Percentiles rank a stretch among this genome's conserved stretches.
phyloP scores from a whole-genome alignment of 2,329 filamentous ascomycete species.

The Arthrobotrys megalospora region DNA sequence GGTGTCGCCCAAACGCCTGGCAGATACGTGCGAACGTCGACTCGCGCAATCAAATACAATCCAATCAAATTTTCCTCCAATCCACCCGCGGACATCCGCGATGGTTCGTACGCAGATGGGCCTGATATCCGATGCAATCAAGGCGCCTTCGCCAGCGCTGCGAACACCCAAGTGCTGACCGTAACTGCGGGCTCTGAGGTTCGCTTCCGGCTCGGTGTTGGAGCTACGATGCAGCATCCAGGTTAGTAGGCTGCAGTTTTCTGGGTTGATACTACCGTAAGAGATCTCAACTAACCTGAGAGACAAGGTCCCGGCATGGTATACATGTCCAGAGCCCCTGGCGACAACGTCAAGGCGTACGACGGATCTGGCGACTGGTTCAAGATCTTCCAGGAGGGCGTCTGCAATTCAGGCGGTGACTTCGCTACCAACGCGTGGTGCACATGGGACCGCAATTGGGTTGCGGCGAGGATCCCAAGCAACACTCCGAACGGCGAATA shows the following conservation, averaged over 20 bases:
- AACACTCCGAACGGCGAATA: slow-evolving; percentile 13
- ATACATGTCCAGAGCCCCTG: slow-evolving; percentile 69
- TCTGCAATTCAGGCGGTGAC: slow-evolving; percentile 12
- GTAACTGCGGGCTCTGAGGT: slow-evolving; percentile 34
- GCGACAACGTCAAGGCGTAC: slow-evolving; percentile 66
- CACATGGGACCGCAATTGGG: slow-evolving; percentile 7
- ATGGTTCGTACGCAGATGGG: slow-evolving; percentile 62
- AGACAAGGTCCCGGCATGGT: slow-evolving; percentile 35
- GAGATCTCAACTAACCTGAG: neutral
- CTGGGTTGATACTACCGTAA: neutral
- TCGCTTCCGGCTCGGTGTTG: slow-evolving; percentile 22
- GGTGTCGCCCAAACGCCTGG: slow-evolving; percentile 58
- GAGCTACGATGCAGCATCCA: slow-evolving; percentile 41
- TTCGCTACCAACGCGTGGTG: slow-evolving; percentile 34
- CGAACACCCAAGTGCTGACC: slow-evolving; percentile 16
- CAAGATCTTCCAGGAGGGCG: slow-evolving; percentile 68
- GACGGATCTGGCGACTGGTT: slow-evolving; percentile 69
- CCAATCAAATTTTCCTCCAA: slow-evolving; percentile 65
- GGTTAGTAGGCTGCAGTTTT: neutral
- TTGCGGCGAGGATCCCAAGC: neutral
- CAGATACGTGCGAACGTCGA: slow-evolving; percentile 64
- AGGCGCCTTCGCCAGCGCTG: slow-evolving; percentile 63
- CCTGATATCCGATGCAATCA: slow-evolving; percentile 65
- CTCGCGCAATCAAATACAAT: slow-evolving; percentile 64
- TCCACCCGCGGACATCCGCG: slow-evolving; percentile 63